phyloP scores from a whole-genome alignment of 495 filamentous ascomycete genomes.

The Daldinia grandis region DNA sequence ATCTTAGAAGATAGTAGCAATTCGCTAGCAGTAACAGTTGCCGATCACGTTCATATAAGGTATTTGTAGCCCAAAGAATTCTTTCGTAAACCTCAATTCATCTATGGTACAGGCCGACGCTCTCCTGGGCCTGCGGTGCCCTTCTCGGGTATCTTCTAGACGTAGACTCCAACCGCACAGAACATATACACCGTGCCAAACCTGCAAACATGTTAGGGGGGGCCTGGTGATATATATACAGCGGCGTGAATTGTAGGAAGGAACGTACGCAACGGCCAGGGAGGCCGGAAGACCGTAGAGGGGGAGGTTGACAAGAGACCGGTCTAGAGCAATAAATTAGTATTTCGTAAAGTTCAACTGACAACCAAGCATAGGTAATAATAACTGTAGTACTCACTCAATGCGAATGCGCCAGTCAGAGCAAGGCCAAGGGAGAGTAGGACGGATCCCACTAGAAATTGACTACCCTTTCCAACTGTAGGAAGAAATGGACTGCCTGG shows the following conservation, averaged over 20 bases:
- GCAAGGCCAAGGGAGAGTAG: conserved; percentile 74
- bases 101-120: conserved; percentile 54
- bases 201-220: conserved; percentile 57
- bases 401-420: conserved; percentile 76
- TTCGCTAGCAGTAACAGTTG: conserved; percentile 4
- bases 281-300: conserved; percentile 88
- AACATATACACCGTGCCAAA: conserved; percentile 98
- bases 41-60: conserved; percentile 30
- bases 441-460: conserved; percentile 83
- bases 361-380: conserved; percentile 24
- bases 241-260: conserved; percentile 3
- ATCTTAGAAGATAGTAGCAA: not conserved
- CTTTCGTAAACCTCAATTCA: conserved; percentile 41
- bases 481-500: conserved; percentile 84
- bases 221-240: conserved; percentile 19
- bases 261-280: conserved; percentile 83
- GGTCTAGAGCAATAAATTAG: conserved; percentile 65
- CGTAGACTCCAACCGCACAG: conserved; percentile 98
- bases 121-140: conserved; percentile 39
- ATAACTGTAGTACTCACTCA: conserved; percentile 70
- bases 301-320: conserved; percentile 78
- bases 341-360: not conserved
- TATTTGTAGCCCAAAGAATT: conserved; percentile 15
- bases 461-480: conserved; percentile 78
- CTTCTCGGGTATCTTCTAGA: conserved; percentile 67